Conservation (phyloP, 208 protist genomes). For the Crithidia acanthocephali region DNA sequence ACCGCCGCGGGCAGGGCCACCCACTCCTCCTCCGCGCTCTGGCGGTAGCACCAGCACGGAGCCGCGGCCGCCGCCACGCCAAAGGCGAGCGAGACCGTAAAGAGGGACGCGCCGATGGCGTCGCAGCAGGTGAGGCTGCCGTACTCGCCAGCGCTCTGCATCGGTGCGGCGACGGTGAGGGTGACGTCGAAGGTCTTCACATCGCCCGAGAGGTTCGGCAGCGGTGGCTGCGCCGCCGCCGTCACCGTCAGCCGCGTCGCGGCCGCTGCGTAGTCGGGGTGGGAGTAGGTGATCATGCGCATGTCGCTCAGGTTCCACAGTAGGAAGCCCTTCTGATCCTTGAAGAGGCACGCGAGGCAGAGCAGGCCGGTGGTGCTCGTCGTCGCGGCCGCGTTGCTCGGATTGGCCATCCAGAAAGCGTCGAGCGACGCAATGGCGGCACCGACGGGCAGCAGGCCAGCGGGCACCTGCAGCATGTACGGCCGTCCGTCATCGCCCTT, state of each 20-base stretch:
- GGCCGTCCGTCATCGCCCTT: slow-evolving; percentile 49
- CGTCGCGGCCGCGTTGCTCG: slow-evolving; percentile 13
- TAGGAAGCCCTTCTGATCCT: slow-evolving; percentile 66
- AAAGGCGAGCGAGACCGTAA: slow-evolving; percentile 51
- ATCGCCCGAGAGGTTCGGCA: slow-evolving; percentile 66
- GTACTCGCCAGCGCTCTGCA: slow-evolving; percentile 46
- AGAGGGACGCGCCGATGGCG: slow-evolving; percentile 42
- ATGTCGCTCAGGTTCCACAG: slow-evolving; percentile 78
- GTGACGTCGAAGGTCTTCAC: slow-evolving; percentile 50
- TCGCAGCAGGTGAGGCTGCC: slow-evolving; percentile 52
- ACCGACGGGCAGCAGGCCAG: slow-evolving; percentile 69
- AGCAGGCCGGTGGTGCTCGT: slow-evolving; percentile 33
- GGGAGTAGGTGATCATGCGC: slow-evolving; percentile 58
- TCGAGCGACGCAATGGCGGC: slow-evolving; percentile 59
- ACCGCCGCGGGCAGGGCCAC: slow-evolving; percentile 29
- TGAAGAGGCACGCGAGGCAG: slow-evolving; percentile 62
- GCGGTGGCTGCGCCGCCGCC: slow-evolving; percentile 39
- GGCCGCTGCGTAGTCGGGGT: slow-evolving; percentile 38
- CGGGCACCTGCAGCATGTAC: slow-evolving; percentile 56
- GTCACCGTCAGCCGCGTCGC: slow-evolving; percentile 52
- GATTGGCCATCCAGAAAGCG: slow-evolving; percentile 62
- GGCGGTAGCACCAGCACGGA: slow-evolving; percentile 50
- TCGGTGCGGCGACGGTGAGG: slow-evolving; percentile 21
- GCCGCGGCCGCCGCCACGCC: slow-evolving; percentile 40
- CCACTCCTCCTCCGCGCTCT: slow-evolving; percentile 40